A percentile compares a stretch with the other conserved stretches of the same genome.
phyloP scores from a whole-genome alignment of 1,139 yeast species.

The Saccharomyces hybrid region DNA sequence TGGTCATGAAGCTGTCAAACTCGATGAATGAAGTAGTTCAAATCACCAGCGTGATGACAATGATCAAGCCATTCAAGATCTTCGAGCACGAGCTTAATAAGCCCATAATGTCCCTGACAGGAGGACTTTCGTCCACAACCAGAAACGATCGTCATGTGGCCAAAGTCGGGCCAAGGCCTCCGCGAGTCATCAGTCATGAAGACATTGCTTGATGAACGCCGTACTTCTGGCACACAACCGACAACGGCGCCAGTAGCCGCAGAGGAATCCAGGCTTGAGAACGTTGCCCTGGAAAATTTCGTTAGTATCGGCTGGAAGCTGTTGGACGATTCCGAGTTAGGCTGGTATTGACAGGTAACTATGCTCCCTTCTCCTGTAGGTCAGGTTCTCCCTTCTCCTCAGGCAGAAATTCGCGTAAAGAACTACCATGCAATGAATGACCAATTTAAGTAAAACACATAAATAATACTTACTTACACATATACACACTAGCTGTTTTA shows the following conservation, averaged over 20 bases:
- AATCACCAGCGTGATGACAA: conserved; percentile 24
- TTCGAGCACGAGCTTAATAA: conserved; percentile 20
- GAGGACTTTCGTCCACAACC: conserved; percentile 2
- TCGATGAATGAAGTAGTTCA: conserved; percentile 30
- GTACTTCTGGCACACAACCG: neutral
- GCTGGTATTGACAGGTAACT: conserved; percentile 20
- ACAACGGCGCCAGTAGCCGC: neutral
- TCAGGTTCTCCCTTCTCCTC: neutral
- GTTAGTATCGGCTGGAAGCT: conserved; percentile 24
- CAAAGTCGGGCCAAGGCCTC: neutral
- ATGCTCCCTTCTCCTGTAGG: neutral
- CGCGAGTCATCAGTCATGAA: conserved; percentile 2
- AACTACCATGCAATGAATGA: neutral
- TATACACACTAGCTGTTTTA: neutral
- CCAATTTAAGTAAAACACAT: neutral
- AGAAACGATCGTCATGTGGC: neutral
- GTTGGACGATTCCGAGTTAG: conserved; percentile 28
- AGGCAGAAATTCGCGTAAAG: neutral
- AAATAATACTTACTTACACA: neutral
- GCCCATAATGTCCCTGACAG: neutral
- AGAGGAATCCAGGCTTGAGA: conserved; percentile 1
- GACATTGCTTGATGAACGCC: conserved; percentile 4
- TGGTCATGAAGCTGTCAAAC: conserved; percentile 26
- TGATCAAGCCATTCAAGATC: conserved; percentile 27
- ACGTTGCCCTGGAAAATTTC: conserved; percentile 13